Conservation (phyloP, 345 rosid genomes). For the Dipteronia dyeriana region DNA sequence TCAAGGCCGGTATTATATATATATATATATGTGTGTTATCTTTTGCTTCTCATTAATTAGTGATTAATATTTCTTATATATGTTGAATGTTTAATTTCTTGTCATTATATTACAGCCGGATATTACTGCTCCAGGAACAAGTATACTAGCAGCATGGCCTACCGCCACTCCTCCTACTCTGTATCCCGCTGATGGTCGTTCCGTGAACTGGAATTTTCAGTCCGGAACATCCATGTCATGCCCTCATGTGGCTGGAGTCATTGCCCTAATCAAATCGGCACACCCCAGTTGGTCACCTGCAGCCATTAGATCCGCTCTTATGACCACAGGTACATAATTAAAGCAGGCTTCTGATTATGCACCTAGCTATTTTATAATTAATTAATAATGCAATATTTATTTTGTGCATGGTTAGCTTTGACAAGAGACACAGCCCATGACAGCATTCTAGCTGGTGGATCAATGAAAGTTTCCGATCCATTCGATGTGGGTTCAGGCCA, state of each 20-base stretch:
- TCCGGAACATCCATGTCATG: conserved; percentile 82
- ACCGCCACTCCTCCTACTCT: conserved; percentile 49
- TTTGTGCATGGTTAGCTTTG: conserved; percentile 28
- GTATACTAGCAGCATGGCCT: conserved; percentile 78
- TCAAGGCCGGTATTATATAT: conserved; percentile 61
- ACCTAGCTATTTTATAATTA: no score
- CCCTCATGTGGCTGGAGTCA: conserved; percentile 71
- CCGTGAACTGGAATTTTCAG: conserved; percentile 56
- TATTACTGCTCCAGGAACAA: conserved; percentile 64
- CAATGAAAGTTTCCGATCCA: conserved; percentile 38
- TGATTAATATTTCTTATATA: no score
- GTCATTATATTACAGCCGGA: conserved; percentile 54
- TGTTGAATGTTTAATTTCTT: not conserved
- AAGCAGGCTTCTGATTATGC: no score
- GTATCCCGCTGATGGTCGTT: conserved; percentile 30
- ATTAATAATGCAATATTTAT: not conserved
- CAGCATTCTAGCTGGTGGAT: conserved; percentile 42
- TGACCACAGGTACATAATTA: conserved; percentile 66
- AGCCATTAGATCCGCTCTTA: conserved; percentile 68
- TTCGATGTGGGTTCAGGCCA: conserved; percentile 72
- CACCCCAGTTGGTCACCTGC: conserved; percentile 77
- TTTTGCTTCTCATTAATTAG: no score
- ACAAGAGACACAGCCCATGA: conserved; percentile 38
- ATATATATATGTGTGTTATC: no score
- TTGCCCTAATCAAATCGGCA: conserved; percentile 61